Evolutionary conservation across 148 eudicot species (phyloP).

Genomic region (Fallopia convolvulus): DNA sequence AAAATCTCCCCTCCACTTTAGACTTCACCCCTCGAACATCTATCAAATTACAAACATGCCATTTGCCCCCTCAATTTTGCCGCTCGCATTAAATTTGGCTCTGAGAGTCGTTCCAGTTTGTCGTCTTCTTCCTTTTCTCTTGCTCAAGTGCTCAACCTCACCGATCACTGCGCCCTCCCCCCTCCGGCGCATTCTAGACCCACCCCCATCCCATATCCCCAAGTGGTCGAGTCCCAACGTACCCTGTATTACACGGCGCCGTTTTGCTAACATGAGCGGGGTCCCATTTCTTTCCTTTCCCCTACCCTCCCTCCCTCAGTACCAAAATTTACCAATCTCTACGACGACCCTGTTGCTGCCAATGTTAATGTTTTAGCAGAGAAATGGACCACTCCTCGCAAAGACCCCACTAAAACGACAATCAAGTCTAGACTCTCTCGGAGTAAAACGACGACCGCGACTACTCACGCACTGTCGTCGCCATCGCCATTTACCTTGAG

Average conservation of each 20-base stretch:
- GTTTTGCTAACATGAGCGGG: neutral
- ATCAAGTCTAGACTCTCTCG: neutral
- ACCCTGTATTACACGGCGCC: neutral
- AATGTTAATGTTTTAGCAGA: neutral
- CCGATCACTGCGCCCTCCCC: neutral
- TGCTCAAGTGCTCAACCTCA: neutral
- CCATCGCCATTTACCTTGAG: slow-evolving; percentile 10
- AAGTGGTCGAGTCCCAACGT: neutral
- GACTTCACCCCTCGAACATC: neutral
- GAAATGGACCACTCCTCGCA: slow-evolving; percentile 6
- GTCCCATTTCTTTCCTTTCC: neutral
- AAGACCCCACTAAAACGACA: slow-evolving; percentile 9
- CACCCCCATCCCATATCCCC: neutral
- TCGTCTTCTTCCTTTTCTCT: neutral
- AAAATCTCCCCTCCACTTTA: neutral
- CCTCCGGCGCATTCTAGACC: neutral
- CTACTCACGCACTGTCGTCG: neutral
- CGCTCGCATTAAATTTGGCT: neutral
- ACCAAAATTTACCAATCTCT: neutral
- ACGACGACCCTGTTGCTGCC: neutral
- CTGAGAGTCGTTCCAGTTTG: neutral
- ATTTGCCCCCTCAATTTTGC: slow-evolving; percentile 4
- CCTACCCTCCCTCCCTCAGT: neutral
- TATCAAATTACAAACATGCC: neutral
- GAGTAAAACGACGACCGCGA: slow-evolving; percentile 9